phyloP scores from a whole-genome alignment of 2,329 filamentous ascomycete genomes.

The Raffaelea albimanens region DNA sequence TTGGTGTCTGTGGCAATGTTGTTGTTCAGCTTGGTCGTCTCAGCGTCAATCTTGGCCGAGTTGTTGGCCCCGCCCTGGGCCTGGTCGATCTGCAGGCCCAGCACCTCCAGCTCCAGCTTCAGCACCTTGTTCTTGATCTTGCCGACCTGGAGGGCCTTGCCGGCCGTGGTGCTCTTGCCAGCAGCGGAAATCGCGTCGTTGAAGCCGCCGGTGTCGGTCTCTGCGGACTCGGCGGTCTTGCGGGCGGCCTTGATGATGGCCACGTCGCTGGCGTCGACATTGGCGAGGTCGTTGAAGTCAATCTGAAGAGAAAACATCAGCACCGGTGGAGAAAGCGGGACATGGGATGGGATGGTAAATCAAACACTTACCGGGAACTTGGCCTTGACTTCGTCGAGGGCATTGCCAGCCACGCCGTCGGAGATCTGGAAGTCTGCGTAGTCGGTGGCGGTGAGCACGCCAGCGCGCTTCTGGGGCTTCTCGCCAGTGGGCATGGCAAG shows the following conservation, averaged over 20 bases:
- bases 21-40: constrained; percentile 42
- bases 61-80: constrained; percentile 36
- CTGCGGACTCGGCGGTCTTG: constrained; percentile 42
- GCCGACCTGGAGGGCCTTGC: constrained; percentile 37
- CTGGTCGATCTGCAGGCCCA: constrained; percentile 39
- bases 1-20: constrained; percentile 34
- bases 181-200: constrained; percentile 42
- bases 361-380: constrained; percentile 37
- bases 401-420: constrained; percentile 40
- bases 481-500: constrained; percentile 20
- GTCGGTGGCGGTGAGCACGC: constrained; percentile 18
- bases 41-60: constrained; percentile 30
- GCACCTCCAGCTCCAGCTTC: constrained; percentile 43
- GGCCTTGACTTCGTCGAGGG: constrained; percentile 41
- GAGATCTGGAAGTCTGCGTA: constrained; percentile 38
- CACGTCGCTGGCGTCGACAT: constrained; percentile 36
- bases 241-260: constrained; percentile 40
- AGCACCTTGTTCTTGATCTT: constrained; percentile 55
- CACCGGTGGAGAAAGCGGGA: background rate
- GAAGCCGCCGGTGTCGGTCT: constrained; percentile 39
- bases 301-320: constrained; percentile 21
- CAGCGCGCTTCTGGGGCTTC: constrained; percentile 18
- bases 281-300: constrained; percentile 32
- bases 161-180: constrained; percentile 27
- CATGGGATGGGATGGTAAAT: background rate